Conservation (phyloP, 768 basidiomycete genomes). For the Boletus eberwhitei region DNA sequence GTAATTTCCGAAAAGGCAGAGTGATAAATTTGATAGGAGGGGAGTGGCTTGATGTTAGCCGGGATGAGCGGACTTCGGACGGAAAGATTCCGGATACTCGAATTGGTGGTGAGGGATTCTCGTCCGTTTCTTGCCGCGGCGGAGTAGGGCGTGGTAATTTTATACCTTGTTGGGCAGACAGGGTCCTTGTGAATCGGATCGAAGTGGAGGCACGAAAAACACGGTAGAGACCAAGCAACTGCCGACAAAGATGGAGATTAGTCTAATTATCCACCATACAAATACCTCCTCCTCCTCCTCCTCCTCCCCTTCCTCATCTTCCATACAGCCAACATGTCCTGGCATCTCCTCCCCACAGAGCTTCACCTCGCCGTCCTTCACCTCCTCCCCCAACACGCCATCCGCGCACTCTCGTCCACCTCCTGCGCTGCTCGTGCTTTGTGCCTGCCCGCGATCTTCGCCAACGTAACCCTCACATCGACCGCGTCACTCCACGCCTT, state of each 20-base stretch:
- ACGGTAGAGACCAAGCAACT: background rate
- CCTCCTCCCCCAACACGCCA: constrained; percentile 42
- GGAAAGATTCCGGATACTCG: constrained; percentile 20
- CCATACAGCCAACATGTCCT: constrained; percentile 27
- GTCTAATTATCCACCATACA: background rate
- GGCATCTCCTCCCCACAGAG: constrained; percentile 62
- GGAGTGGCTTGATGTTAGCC: constrained; percentile 6
- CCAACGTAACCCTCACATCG: constrained; percentile 49
- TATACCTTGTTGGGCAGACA: too few relatives aligned
- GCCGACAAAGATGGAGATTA: constrained; percentile 22
- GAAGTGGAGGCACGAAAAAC: too few relatives aligned
- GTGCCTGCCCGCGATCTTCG: constrained; percentile 58
- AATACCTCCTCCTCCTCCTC: background rate
- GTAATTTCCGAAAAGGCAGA: background rate
- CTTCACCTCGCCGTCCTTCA: constrained; percentile 60
- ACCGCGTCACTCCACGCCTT: constrained; percentile 49
- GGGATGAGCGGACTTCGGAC: constrained; percentile 24
- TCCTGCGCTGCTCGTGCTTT: constrained; percentile 49
- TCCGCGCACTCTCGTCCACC: constrained; percentile 47
- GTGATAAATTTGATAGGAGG: background rate
- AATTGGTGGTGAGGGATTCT: constrained; percentile 13
- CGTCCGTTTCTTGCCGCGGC: constrained; percentile 1
- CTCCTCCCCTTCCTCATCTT: background rate
- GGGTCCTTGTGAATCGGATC: constrained; percentile 25
- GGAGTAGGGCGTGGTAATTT: background rate